These are phyloP conservation scores for Withania somnifera DNA, from an alignment of 305 asterid species.

Conservation along the genomic window DNA sequence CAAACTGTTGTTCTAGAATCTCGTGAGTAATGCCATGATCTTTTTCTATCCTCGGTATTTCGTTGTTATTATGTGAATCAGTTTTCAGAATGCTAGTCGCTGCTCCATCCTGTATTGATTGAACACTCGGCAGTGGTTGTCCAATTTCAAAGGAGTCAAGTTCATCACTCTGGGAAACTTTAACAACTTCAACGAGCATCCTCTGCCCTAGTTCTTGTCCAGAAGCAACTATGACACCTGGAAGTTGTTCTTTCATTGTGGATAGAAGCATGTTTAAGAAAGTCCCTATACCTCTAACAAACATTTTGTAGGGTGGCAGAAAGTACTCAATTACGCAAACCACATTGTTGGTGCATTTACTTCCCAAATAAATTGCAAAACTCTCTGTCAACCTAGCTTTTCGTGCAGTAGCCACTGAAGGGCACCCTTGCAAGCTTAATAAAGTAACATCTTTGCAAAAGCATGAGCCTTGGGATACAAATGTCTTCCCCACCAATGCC, in stretches of 20 bases:
- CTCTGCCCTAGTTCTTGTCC: neutral
- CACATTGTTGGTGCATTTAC: neutral
- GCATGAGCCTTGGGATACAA: neutral
- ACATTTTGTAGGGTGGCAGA: neutral
- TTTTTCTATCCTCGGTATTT: neutral
- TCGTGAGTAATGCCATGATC: neutral
- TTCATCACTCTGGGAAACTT: neutral
- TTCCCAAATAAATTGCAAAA: neutral
- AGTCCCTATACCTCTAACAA: neutral
- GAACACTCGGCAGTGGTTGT: neutral
- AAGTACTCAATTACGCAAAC: neutral
- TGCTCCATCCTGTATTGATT: neutral
- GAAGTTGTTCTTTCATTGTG: neutral
- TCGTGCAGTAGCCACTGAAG: neutral
- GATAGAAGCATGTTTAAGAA: neutral
- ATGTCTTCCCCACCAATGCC: neutral
- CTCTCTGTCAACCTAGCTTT: neutral
- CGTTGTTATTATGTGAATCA: neutral
- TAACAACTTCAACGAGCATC: neutral
- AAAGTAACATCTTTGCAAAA: neutral
- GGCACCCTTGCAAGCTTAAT: neutral
- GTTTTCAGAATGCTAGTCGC: neutral
- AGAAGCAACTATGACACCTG: neutral
- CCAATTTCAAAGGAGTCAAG: neutral
- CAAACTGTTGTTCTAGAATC: conserved; percentile 7